Evolutionary conservation across 192 early-diverging fungal species (phyloP), one percentile per base, ranked within the genome.

Genomic region (Podila horticola): DNA sequence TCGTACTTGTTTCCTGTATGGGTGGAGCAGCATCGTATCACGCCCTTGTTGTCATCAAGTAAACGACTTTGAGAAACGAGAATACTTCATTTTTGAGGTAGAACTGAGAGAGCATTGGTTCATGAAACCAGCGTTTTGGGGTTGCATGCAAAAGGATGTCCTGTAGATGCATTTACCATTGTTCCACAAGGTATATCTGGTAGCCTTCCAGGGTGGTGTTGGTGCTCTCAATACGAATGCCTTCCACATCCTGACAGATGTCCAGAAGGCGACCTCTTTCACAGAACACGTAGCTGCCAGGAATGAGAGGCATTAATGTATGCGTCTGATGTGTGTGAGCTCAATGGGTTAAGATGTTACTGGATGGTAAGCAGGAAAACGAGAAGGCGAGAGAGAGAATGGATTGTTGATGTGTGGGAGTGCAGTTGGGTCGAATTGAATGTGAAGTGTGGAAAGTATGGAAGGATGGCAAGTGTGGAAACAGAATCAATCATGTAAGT

Each of bases 131-230:
- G 41, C 41, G 15, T 17, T 13, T 66, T 49, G 64, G 29, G 1
- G 3, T 36, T 51, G 26, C n/a, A 66, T 34, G 34, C 49, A 17
- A 30, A 10, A 8, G 11, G 5, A 10, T 28, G 12, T 20, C 15
- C 36, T 10, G 12, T 22, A 12, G 52, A 33, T 30, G 15, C 11
- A 26, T 55, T 61, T 81, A 81, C 77, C 77, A 81, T 81, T 81
- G 77, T 55, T 81, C 77, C 36, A 81, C 77, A 3, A 81, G 71
- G 67, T 81, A 81, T 67, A 81, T 73, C 45, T 81, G 77, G 24
- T 81, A 81, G 13, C 77, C 77, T 13, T 81, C 77, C 10, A 81
- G 34, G 20, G 58, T 62, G 26, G 52, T 61, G 22, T 81, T 67
- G 15, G 36, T 51, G 45, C 45, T 48, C 38, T 81, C 77, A 36